Percentiles rank a stretch among this genome's conserved stretches.
phyloP scores from a whole-genome alignment of 148 eudicot genomes.

The Polygonum aviculare region DNA sequence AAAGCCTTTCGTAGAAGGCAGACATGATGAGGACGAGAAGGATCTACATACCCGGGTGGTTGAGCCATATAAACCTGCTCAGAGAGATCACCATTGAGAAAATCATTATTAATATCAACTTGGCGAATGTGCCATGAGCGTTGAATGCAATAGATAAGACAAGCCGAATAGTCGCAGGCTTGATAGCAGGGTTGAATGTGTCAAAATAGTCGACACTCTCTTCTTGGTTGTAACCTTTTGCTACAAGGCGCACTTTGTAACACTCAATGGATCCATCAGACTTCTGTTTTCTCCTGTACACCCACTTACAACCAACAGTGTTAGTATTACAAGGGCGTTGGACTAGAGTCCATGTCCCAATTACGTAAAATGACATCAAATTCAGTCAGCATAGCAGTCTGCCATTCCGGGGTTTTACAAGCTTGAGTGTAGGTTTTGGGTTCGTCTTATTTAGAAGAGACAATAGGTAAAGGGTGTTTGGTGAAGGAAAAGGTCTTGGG shows the following conservation, averaged over 20 bases:
- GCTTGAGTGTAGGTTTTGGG: background rate
- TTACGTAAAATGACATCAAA: background rate
- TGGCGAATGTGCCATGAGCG: too few species aligned
- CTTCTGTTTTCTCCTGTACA: background rate
- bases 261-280: conserved; percentile 10
- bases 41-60: background rate
- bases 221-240: conserved; percentile 7
- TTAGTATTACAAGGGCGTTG: background rate
- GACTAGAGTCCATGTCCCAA: too few species aligned
- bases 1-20: background rate
- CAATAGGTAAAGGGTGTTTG: background rate
- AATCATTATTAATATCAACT: too few species aligned
- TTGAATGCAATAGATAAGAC: too few species aligned
- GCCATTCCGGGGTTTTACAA: background rate
- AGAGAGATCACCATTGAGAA: too few species aligned
- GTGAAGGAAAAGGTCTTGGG: background rate
- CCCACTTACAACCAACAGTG: conserved; percentile 12
- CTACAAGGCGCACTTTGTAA: conserved; percentile 12
- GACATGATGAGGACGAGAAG: background rate
- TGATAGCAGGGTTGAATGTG: conserved; percentile 6
- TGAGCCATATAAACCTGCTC: background rate
- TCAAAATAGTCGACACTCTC: conserved; percentile 9
- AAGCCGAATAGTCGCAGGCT: background rate
- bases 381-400: background rate
- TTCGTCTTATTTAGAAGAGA: too few species aligned